phyloP scores from a whole-genome alignment of 805 yeast genomes.

The Nakazawaea molendinolei region DNA sequence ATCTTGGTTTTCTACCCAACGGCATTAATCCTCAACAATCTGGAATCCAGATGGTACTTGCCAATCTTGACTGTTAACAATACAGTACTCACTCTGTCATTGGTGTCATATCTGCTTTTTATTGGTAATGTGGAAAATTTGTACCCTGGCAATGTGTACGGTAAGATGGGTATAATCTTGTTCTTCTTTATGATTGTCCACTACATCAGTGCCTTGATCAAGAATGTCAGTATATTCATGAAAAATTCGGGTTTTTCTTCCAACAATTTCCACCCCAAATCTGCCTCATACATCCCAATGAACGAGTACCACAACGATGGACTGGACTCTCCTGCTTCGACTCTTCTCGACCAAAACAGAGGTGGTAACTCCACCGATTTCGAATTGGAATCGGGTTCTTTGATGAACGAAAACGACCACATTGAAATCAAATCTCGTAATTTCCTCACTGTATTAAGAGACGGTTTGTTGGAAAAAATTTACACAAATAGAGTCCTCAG shows the following conservation, averaged over 20 bases:
- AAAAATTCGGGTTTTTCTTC: conserved; percentile 10
- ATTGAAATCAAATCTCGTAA: conserved; percentile 1
- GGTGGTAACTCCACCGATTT: conserved; percentile 8
- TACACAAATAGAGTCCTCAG: conserved; percentile 23
- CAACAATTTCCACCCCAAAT: conserved; percentile 4
- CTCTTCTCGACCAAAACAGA: conserved; percentile 18
- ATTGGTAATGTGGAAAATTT: conserved; percentile 53
- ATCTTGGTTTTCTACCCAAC: conserved; percentile 61
- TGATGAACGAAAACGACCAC: background rate
- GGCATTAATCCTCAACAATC: conserved; percentile 55
- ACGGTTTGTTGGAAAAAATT: conserved; percentile 26
- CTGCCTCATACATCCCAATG: conserved; percentile 21
- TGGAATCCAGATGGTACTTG: conserved; percentile 50
- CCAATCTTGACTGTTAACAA: conserved; percentile 49
- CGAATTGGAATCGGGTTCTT: conserved; percentile 9
- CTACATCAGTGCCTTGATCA: conserved; percentile 43
- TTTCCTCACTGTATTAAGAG: conserved; percentile 24
- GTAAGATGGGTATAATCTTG: conserved; percentile 56
- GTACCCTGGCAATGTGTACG: conserved; percentile 74
- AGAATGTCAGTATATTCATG: background rate
- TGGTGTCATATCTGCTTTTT: conserved; percentile 51
- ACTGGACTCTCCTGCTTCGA: conserved; percentile 27
- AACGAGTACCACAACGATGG: conserved; percentile 19
- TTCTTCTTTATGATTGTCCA: conserved; percentile 48
- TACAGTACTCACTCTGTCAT: conserved; percentile 37